These are phyloP conservation scores for Ramicandelaber brevisporus DNA, from an alignment of 192 early-diverging fungal species.

Conservation along the genomic window DNA sequence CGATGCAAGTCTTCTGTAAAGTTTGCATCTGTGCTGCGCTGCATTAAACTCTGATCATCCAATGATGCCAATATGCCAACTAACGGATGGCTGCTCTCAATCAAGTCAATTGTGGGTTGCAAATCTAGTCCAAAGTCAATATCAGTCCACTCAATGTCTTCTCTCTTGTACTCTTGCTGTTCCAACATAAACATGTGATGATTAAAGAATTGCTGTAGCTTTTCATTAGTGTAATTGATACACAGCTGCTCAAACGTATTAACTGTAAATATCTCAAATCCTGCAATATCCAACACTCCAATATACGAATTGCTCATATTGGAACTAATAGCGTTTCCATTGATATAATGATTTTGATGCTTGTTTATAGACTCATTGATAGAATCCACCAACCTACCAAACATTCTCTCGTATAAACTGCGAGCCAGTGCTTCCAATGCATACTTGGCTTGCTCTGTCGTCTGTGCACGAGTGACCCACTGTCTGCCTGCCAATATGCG, in stretches of 20 bases:
- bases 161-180: slow-evolving; percentile 90
- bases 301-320: slow-evolving; percentile 51
- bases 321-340: too few species aligned
- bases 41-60: slow-evolving; percentile 98
- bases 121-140: slow-evolving; percentile 94
- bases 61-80: slow-evolving; percentile 87
- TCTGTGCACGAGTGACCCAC: slow-evolving; percentile 83
- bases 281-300: slow-evolving; percentile 95
- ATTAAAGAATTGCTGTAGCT: slow-evolving; percentile 98
- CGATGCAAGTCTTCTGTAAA: slow-evolving; percentile 78
- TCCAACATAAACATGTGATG: slow-evolving; percentile 98
- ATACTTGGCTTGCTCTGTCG: slow-evolving; percentile 58
- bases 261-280: slow-evolving; percentile 94
- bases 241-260: slow-evolving; percentile 98
- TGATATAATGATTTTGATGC: too few species aligned
- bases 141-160: slow-evolving; percentile 95
- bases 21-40: slow-evolving; percentile 79
- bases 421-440: slow-evolving; percentile 79
- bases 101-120: slow-evolving; percentile 94
- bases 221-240: slow-evolving; percentile 99
- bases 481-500: slow-evolving; percentile 84
- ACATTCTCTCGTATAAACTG: slow-evolving; percentile 87
- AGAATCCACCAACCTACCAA: slow-evolving; percentile 64
- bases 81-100: slow-evolving; percentile 92
- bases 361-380: slow-evolving; percentile 62